Base-by-base conservation (phyloP, 345 rosid species). In the Gossypium sturtianum region DNA sequence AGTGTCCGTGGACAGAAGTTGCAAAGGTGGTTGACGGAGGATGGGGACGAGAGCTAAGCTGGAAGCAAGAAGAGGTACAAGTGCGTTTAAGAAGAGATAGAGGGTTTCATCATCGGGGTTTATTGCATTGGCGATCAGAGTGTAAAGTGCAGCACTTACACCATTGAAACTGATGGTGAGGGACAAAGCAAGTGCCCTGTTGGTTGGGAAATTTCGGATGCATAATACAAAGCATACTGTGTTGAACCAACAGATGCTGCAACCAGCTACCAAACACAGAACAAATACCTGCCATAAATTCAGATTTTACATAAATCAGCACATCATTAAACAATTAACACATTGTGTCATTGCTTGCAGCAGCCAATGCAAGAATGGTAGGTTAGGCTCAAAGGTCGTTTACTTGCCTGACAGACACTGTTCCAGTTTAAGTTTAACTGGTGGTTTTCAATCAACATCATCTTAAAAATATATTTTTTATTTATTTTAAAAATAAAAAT, bases 241-340 rank as follows among this genome's bases (percentile, higher is more conserved):
- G 85, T 93, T 93, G 90, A 93, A 93, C 98, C 95, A 93, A 80
- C 93, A 86, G 43, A 93, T 93, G 77, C 97, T 93, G 75, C 95
- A 91, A 58, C 98, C 95, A 52, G 93, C 90, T 64, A 86, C 59
- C 81, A 91, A 84, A 69, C 92, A 89, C 23, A 86, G 85, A 17
- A 89, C 68, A 78, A 91, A 93, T 12, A 91, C 93, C 91, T 90
- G 86, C 82, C 77, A 76, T n/a, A 9, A 15, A 49, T 57, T 52
- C 13, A 66, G 12, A 51, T 60, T 13, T n/a, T 19, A 43, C 70
- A 44, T 44, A 23, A 64, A n/a, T 44, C 10, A 66, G n/a, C 17
- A 66, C 19, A 2, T 7, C 22, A 15, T 27, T 2, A 1, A 61
- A 34, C 13, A 27, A 29, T 15, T n/a, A 27, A 16, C 22, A 62